Conservation (phyloP, 2,329 filamentous ascomycete species). For the Emergomyces pasteurianus region DNA sequence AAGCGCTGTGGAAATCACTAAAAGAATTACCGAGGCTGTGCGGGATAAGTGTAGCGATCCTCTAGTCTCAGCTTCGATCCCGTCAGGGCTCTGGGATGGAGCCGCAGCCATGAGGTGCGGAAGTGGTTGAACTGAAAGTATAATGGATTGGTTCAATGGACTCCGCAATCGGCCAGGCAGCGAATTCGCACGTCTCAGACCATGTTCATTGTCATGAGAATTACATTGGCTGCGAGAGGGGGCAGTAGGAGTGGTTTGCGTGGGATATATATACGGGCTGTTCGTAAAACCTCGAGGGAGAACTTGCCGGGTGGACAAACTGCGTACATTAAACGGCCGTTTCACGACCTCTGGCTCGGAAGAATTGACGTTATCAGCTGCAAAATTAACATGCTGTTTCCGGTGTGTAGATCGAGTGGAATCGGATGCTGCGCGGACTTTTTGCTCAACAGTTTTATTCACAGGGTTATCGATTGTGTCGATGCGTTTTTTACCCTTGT, state of each 20-base stretch:
- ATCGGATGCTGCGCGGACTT: neutral
- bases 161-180: constrained; percentile 55
- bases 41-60: constrained; percentile 20
- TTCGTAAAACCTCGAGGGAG: constrained; percentile 57
- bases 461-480: neutral
- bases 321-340: constrained; percentile 46
- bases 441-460: too few relatives aligned
- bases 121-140: constrained; percentile 14
- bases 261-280: constrained; percentile 50
- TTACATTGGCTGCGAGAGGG: constrained; percentile 10
- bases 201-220: constrained; percentile 37
- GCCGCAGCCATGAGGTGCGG: constrained; percentile 13
- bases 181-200: constrained; percentile 63
- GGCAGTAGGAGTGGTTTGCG: constrained; percentile 8
- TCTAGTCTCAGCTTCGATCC: constrained; percentile 29
- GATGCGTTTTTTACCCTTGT: constrained; percentile 19
- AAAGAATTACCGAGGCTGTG: constrained; percentile 45
- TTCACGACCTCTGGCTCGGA: constrained; percentile 21
- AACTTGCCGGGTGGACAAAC: constrained; percentile 49
- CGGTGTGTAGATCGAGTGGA: constrained; percentile 6
- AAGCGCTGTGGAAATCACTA: constrained; percentile 52
- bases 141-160: constrained; percentile 9
- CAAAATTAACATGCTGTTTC: constrained; percentile 49
- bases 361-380: constrained; percentile 25
- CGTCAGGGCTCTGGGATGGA: constrained; percentile 11